phyloP scores from a whole-genome alignment of 331 rosid species.

The Malus hybrid region DNA sequence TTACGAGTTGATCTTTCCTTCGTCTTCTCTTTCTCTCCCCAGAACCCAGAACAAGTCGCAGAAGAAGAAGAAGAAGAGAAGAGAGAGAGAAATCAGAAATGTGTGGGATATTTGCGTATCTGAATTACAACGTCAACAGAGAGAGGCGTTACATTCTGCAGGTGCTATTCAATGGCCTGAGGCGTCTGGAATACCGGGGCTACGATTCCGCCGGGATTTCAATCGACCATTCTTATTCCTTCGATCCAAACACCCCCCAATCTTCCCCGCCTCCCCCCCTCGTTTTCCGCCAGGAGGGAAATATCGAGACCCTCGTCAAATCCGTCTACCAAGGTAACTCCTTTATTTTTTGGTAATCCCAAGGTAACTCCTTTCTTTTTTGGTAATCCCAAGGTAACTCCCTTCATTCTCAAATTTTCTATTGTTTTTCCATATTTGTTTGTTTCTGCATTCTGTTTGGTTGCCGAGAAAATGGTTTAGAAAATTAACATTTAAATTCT shows the following conservation, averaged over 20 bases:
- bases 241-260: constrained; percentile 28
- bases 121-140: constrained; percentile 74
- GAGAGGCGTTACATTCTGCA: constrained; percentile 87
- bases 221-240: constrained; percentile 47
- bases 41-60: background rate
- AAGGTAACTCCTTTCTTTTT: constrained; percentile 30
- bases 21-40: background rate
- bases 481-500: background rate
- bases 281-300: constrained; percentile 88
- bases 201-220: constrained; percentile 97
- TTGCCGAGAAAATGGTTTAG: constrained; percentile 2
- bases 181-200: constrained; percentile 89
- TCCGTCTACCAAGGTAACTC: constrained; percentile 68
- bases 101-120: constrained; percentile 99
- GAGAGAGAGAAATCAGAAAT: constrained; percentile 44
- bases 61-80: background rate
- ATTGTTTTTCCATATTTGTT: background rate
- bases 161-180: constrained; percentile 81
- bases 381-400: background rate
- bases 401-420: background rate
- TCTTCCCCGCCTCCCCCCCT: constrained; percentile 37
- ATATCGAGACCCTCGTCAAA: constrained; percentile 90
- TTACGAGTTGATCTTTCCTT: background rate
- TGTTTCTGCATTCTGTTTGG: constrained; percentile 1
- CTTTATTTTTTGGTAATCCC: background rate